A percentile compares a stretch with the other conserved stretches of the same genome.
phyloP scores from a whole-genome alignment of 257 asterid species.

The Solanum rostratum region DNA sequence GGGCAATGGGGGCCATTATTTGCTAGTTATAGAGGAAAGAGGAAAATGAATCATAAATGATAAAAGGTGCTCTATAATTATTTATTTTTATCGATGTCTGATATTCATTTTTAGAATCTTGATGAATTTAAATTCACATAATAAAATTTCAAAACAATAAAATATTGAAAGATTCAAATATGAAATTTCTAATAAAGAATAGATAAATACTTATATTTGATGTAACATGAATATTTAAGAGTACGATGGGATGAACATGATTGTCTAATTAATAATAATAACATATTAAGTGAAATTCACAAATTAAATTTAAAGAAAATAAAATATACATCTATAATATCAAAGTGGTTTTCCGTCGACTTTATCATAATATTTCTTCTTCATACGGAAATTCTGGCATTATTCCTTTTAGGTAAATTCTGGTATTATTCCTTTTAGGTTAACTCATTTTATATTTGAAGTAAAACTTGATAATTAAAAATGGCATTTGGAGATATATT shows the following conservation, averaged over 20 bases:
- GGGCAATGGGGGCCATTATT: neutral
- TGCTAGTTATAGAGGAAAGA: neutral
- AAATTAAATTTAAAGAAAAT: too few species aligned
- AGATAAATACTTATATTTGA: too few species aligned
- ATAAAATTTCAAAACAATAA: too few species aligned
- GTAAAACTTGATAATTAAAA: too few species aligned
- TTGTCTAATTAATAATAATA: neutral
- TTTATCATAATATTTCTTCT: neutral
- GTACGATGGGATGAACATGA: neutral
- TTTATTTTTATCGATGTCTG: too few species aligned
- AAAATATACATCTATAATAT: neutral
- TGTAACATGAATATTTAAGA: neutral
- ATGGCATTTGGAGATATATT: too few species aligned
- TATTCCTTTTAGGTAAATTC: too few species aligned
- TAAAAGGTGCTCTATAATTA: neutral
- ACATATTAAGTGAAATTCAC: rapidly evolving
- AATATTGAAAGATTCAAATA: too few species aligned
- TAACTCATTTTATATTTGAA: too few species aligned
- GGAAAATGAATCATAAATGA: neutral
- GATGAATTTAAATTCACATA: neutral
- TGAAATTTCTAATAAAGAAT: too few species aligned
- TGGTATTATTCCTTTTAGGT: too few species aligned
- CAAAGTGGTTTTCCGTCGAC: neutral
- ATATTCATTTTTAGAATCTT: too few species aligned
- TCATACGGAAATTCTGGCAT: neutral